Percentiles rank a stretch among this genome's conserved stretches.
These are phyloP conservation scores for Skeletonema tropicum DNA, from an alignment of 108 stramenopile genomes.

Conservation along the genomic window DNA sequence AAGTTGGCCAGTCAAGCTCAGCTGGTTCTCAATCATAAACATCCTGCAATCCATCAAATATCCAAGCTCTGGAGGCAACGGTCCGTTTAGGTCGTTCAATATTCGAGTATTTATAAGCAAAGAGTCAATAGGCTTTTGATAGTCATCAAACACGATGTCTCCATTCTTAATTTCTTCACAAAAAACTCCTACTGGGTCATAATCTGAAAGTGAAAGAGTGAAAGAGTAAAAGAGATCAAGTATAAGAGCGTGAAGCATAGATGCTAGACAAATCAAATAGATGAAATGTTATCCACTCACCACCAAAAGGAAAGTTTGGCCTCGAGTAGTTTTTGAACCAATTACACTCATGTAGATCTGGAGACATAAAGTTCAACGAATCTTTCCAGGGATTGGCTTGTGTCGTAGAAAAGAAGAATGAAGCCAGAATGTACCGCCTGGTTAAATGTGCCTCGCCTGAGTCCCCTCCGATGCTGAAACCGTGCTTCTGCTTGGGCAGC, in stretches of 20 bases:
- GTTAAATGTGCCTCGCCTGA: neutral
- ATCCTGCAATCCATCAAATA: neutral
- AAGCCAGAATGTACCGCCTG: neutral
- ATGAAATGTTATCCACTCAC: neutral
- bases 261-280: neutral
- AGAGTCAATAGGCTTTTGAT: no score
- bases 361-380: constrained; percentile 3
- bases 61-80: constrained; percentile 44
- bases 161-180: neutral
- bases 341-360: constrained; percentile 5
- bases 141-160: no score
- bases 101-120: neutral
- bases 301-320: neutral
- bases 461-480: neutral
- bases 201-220: neutral
- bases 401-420: constrained; percentile 1
- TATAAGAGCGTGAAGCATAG: no score
- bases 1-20: neutral
- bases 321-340: constrained; percentile 2
- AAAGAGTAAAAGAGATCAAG: no score
- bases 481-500: constrained; percentile 1
- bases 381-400: constrained; percentile 1
- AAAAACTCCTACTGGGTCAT: constrained; percentile 1
- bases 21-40: no score
- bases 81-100: constrained; percentile 40